A percentile compares a stretch with the other conserved stretches of the same genome.
These are phyloP conservation scores for Naganishia friedmannii DNA, from an alignment of 768 basidiomycete genomes.

Conservation along the genomic window DNA sequence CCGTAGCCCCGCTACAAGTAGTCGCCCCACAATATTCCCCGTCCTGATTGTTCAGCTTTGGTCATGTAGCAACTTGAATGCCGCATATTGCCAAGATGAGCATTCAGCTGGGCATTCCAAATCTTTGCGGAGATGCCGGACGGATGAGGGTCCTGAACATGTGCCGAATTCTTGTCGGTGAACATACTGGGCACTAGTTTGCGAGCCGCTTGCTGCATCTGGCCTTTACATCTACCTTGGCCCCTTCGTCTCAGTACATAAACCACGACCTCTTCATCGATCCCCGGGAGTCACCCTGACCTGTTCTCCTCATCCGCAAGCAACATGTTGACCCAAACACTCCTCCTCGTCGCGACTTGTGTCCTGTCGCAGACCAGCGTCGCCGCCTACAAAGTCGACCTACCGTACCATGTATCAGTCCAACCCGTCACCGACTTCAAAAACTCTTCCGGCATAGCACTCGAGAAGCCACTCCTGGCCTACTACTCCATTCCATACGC, in stretches of 20 bases:
- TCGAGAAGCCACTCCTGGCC: conserved; percentile 23
- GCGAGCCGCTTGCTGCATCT: too few relatives aligned
- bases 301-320: background rate
- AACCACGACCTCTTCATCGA: background rate
- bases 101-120: too few relatives aligned
- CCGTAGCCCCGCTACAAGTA: too few relatives aligned
- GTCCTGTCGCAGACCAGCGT: background rate
- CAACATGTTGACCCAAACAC: conserved; percentile 3
- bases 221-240: too few relatives aligned
- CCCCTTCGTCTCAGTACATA: background rate
- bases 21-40: too few relatives aligned
- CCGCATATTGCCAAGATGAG: too few relatives aligned
- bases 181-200: too few relatives aligned
- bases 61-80: too few relatives aligned
- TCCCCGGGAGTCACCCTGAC: background rate
- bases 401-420: conserved; percentile 22
- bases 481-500: conserved; percentile 30
- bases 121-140: too few relatives aligned
- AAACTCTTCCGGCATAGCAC: conserved; percentile 15
- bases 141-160: too few relatives aligned
- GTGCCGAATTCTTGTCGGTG: too few relatives aligned
- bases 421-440: conserved; percentile 5
- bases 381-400: conserved; percentile 6
- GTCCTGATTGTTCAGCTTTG: too few relatives aligned
- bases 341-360: conserved; percentile 3